These are phyloP conservation scores for Jacaranda copaia DNA, from an alignment of 257 asterid species.

Conservation along the genomic window DNA sequence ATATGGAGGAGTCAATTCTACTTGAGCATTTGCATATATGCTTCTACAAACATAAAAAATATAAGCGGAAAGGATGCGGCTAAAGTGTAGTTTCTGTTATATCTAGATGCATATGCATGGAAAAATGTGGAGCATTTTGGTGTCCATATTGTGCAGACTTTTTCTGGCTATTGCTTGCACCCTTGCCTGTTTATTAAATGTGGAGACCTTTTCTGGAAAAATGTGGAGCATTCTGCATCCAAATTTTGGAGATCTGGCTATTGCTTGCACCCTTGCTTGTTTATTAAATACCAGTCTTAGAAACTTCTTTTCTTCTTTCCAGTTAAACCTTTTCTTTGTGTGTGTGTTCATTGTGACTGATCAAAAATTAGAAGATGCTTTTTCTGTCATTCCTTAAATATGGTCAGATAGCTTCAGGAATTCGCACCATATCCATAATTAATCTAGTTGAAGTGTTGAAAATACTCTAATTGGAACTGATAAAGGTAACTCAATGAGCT, in stretches of 20 bases:
- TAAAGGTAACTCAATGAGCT: not conserved
- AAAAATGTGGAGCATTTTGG: not conserved
- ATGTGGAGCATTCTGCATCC: too few species aligned
- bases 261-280: conserved; percentile 6
- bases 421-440: not conserved
- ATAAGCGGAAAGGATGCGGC: not conserved
- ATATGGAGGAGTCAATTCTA: conserved; percentile 20
- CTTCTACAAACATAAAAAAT: not conserved
- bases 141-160: too few species aligned
- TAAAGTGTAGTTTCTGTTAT: not conserved
- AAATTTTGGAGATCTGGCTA: conserved; percentile 12
- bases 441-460: not conserved
- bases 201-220: too few species aligned
- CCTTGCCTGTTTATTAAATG: not conserved
- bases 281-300: conserved; percentile 1
- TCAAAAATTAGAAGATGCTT: conserved; percentile 14
- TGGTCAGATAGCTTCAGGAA: conserved; percentile 7
- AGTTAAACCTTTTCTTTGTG: not conserved
- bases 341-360: not conserved
- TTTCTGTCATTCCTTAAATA: not conserved
- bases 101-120: conserved; percentile 4
- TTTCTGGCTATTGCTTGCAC: conserved; percentile 7
- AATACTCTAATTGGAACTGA: conserved; percentile 6
- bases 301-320: not conserved
- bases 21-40: conserved; percentile 6